Evolutionary conservation across 306 rosid species (phyloP).

Genomic region (Cucurbita moschata): DNA sequence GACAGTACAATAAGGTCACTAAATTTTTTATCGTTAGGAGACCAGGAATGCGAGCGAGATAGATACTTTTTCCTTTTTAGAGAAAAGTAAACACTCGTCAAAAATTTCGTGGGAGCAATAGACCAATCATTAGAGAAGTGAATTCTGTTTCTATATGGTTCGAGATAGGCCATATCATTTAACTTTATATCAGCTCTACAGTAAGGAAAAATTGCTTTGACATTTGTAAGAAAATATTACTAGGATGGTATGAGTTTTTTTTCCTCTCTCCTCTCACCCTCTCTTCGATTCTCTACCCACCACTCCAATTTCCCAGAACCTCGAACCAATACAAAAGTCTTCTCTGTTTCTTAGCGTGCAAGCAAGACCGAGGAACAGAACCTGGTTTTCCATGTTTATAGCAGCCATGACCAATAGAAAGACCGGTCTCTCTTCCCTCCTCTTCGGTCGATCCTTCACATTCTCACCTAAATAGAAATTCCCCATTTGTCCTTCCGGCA

Average conservation of each 20-base stretch:
- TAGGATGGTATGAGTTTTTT: not conserved
- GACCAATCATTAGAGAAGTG: not conserved
- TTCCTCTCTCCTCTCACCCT: not conserved
- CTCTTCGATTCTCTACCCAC: not conserved
- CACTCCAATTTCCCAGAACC: not conserved
- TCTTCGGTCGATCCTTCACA: not conserved
- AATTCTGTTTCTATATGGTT: not conserved
- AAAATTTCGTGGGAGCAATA: not conserved
- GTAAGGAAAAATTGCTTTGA: too few species aligned
- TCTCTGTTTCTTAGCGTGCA: not conserved
- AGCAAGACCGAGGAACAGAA: not conserved
- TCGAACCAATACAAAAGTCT: not conserved
- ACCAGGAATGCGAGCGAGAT: too few species aligned
- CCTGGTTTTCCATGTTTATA: not conserved
- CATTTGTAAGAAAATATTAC: too few species aligned
- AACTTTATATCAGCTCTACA: too few species aligned
- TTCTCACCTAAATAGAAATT: not conserved
- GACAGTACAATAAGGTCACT: not conserved
- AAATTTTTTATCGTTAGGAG: too few species aligned
- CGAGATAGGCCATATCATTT: too few species aligned
- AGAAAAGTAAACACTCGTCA: not conserved
- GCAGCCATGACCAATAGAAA: not conserved
- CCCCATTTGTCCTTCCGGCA: not conserved
- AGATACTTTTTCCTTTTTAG: too few species aligned
- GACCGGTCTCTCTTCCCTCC: not conserved